A percentile compares a stretch with the other conserved stretches of the same genome.
Conservation (phyloP, 257 asterid species). For the Solanum peruvianum region DNA sequence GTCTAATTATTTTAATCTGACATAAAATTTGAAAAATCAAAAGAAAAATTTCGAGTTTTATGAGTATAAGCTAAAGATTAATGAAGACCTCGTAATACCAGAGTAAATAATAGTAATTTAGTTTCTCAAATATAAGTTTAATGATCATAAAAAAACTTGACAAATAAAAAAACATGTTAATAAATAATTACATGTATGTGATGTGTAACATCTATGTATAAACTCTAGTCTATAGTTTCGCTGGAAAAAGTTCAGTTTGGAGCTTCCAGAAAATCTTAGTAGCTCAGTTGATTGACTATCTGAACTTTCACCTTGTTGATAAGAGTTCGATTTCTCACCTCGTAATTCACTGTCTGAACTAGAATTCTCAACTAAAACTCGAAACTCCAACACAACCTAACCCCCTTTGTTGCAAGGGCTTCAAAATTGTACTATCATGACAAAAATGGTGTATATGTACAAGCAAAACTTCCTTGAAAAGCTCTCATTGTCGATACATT, state of each 20-base stretch:
- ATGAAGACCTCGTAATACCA: background rate
- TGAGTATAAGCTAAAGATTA: background rate
- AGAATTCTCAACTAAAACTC: background rate
- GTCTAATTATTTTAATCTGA: background rate
- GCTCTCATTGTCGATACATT: background rate
- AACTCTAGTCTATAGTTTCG: background rate
- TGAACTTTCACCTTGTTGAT: background rate
- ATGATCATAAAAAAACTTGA: background rate
- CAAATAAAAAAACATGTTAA: background rate
- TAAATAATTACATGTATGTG: background rate
- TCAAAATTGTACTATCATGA: background rate
- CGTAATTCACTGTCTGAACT: background rate
- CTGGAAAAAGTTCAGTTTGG: background rate
- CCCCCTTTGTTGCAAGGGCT: background rate
- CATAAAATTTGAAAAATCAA: rapidly evolving
- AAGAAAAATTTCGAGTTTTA: background rate
- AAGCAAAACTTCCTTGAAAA: background rate
- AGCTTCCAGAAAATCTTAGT: background rate
- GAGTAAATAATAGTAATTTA: background rate
- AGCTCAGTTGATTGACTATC: background rate
- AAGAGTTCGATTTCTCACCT: background rate
- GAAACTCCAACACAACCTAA: background rate
- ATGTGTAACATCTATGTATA: background rate
- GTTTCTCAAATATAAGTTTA: background rate
- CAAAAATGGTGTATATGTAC: background rate